A percentile compares a stretch with the other conserved stretches of the same genome.
Conservation (phyloP, 495 filamentous ascomycete species). For the Eremomyces bilateralis region DNA sequence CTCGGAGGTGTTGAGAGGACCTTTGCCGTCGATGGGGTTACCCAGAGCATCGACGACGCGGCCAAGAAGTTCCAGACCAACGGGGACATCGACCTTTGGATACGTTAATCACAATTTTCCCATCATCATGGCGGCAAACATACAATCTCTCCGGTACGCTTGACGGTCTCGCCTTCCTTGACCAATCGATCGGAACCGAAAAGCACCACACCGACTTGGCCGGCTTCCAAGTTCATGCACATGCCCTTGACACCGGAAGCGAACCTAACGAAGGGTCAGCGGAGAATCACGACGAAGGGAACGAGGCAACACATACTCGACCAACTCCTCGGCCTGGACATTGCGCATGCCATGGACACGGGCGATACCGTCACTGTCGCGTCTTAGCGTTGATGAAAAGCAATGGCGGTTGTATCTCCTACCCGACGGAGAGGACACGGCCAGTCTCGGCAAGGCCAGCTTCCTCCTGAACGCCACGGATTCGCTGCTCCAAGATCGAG, state of each 20-base stretch:
- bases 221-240: slow-evolving; percentile 99
- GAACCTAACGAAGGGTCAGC: slow-evolving; percentile 42
- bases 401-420: slow-evolving; percentile 25
- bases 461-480: slow-evolving; percentile 94
- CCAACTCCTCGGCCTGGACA: slow-evolving; percentile 98
- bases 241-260: slow-evolving; percentile 99
- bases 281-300: slow-evolving; percentile 10
- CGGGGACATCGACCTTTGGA: slow-evolving; percentile 80
- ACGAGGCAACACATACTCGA: slow-evolving; percentile 56
- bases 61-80: slow-evolving; percentile 78
- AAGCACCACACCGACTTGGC: slow-evolving; percentile 99
- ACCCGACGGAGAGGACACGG: slow-evolving; percentile 97
- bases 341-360: slow-evolving; percentile 99
- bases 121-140: slow-evolving; percentile 19
- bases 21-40: slow-evolving; percentile 99
- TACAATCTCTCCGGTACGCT: slow-evolving; percentile 98
- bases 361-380: slow-evolving; percentile 91
- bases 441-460: slow-evolving; percentile 91
- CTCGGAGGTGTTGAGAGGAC: slow-evolving; percentile 74
- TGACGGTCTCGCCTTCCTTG: slow-evolving; percentile 98
- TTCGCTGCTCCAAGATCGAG: slow-evolving; percentile 96
- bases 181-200: slow-evolving; percentile 99
- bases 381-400: slow-evolving; percentile 19
- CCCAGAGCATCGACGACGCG: slow-evolving; percentile 97
- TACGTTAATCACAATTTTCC: slow-evolving; percentile 8